Percentiles rank a stretch among this genome's conserved stretches.
Conservation (phyloP, 2,329 filamentous ascomycete genomes). For the Dothistroma pini region DNA sequence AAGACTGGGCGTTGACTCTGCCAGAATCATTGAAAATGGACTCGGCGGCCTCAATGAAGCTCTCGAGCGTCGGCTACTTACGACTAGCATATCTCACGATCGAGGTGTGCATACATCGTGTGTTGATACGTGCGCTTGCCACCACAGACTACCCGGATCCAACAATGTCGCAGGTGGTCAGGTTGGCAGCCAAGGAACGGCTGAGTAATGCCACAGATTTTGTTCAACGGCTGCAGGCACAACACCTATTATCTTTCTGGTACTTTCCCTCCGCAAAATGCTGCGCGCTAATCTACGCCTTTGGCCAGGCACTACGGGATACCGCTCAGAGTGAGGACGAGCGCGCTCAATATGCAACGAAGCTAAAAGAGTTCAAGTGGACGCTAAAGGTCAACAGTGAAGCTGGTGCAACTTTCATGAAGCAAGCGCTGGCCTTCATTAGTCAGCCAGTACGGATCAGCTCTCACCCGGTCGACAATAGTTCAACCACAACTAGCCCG, state of each 20-base stretch:
- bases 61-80: slow-evolving; percentile 40
- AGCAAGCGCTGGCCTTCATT: slow-evolving; percentile 34
- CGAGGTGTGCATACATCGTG: slow-evolving; percentile 46
- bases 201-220: slow-evolving; percentile 46
- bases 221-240: slow-evolving; percentile 42
- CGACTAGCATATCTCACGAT: slow-evolving; percentile 47
- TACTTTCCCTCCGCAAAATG: slow-evolving; percentile 45
- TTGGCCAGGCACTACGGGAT: slow-evolving; percentile 40
- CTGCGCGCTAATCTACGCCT: slow-evolving; percentile 42
- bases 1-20: slow-evolving; percentile 26
- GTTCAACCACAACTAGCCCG: slow-evolving; percentile 18
- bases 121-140: slow-evolving; percentile 37
- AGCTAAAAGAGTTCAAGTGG: slow-evolving; percentile 43
- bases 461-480: slow-evolving; percentile 9
- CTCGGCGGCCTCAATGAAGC: slow-evolving; percentile 28
- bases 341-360: slow-evolving; percentile 34
- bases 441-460: slow-evolving; percentile 17
- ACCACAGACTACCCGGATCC: slow-evolving; percentile 23
- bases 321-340: slow-evolving; percentile 37
- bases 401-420: slow-evolving; percentile 43
- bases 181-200: slow-evolving; percentile 42
- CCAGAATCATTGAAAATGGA: slow-evolving; percentile 29
- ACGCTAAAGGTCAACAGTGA: slow-evolving; percentile 41
- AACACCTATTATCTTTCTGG: slow-evolving; percentile 48
- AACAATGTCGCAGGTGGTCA: slow-evolving; percentile 38